Evolutionary conservation across 148 eudicot species (phyloP).

Genomic region (Selenicereus undatus): DNA sequence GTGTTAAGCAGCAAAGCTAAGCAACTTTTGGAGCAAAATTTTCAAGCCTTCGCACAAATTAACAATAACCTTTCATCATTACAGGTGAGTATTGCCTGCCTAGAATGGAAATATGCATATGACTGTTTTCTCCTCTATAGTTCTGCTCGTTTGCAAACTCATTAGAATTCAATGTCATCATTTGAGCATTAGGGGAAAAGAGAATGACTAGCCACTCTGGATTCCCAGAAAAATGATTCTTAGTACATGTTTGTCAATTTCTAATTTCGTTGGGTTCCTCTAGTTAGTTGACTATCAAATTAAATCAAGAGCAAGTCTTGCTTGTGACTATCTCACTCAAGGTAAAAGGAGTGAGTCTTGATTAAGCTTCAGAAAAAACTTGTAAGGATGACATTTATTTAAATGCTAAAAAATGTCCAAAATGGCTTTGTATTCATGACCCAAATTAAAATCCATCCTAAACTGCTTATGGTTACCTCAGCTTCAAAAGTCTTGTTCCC

Average conservation of each 20-base stretch:
- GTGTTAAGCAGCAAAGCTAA: slow-evolving; percentile 49
- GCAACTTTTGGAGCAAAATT: slow-evolving; percentile 64
- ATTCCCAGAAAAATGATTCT: not conserved
- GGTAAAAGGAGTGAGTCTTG: too few relatives aligned
- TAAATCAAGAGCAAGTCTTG: not conserved
- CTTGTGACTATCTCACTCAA: too few relatives aligned
- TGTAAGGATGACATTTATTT: too few relatives aligned
- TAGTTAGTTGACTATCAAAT: not conserved
- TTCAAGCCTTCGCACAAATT: slow-evolving; percentile 47
- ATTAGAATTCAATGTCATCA: not conserved
- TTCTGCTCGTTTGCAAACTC: not conserved
- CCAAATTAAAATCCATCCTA: too few relatives aligned
- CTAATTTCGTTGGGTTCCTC: not conserved
- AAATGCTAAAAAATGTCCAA: too few relatives aligned
- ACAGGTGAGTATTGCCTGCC: slow-evolving; percentile 41
- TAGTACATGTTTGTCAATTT: not conserved
- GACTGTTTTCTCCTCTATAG: not conserved
- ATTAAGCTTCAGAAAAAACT: too few relatives aligned
- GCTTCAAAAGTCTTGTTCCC: too few relatives aligned
- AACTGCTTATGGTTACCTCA: too few relatives aligned
- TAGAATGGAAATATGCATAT: not conserved
- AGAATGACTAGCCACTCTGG: too few relatives aligned
- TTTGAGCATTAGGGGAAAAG: not conserved
- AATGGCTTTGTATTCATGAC: too few relatives aligned
- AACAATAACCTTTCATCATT: slow-evolving; percentile 47